phyloP scores from a whole-genome alignment of 2,329 filamentous ascomycete genomes.

The Bertia moriformis region DNA sequence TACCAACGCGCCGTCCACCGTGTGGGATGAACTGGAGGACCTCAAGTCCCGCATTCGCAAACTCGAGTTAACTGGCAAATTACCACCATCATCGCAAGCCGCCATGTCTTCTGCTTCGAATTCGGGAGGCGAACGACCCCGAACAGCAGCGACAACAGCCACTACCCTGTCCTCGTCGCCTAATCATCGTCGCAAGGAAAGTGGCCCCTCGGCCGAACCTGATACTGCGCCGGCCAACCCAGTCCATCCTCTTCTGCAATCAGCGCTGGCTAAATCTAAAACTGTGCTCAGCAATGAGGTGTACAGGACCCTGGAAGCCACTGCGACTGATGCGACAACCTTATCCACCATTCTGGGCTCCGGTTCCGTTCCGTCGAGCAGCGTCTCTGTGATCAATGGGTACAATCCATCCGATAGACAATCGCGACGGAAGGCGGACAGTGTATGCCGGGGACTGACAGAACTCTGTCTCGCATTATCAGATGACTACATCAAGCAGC shows the following conservation, averaged over 20 bases:
- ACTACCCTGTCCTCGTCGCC: slow-evolving; percentile 87
- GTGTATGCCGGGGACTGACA: slow-evolving; percentile 80
- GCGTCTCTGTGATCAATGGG: slow-evolving; percentile 35
- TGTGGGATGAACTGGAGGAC: slow-evolving; percentile 96
- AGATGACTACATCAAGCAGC: slow-evolving; percentile 29
- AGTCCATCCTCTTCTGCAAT: slow-evolving; percentile 63
- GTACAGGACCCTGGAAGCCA: slow-evolving; percentile 66
- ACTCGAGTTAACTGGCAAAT: slow-evolving; percentile 76
- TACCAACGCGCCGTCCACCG: slow-evolving; percentile 75
- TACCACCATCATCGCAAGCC: slow-evolving; percentile 68
- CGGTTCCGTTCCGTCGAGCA: slow-evolving; percentile 44
- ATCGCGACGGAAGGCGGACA: slow-evolving; percentile 77
- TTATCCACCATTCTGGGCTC: slow-evolving; percentile 66
- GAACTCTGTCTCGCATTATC: slow-evolving; percentile 79
- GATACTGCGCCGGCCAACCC: slow-evolving; percentile 25
- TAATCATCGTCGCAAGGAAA: slow-evolving; percentile 47
- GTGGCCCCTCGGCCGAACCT: slow-evolving; percentile 25
- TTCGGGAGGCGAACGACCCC: slow-evolving; percentile 51
- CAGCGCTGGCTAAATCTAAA: slow-evolving; percentile 69
- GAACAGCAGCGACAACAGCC: slow-evolving; percentile 78
- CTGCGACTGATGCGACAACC: slow-evolving; percentile 66
- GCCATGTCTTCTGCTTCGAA: slow-evolving; percentile 61
- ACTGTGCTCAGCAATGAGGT: slow-evolving; percentile 54
- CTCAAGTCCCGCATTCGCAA: slow-evolving; percentile 84
- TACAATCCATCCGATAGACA: slow-evolving; percentile 52